Percentiles rank a stretch among this genome's conserved stretches.
These are phyloP conservation scores for Phytopythium cucurbitacearum DNA, from an alignment of 352 stramenopile species.

Conservation along the genomic window DNA sequence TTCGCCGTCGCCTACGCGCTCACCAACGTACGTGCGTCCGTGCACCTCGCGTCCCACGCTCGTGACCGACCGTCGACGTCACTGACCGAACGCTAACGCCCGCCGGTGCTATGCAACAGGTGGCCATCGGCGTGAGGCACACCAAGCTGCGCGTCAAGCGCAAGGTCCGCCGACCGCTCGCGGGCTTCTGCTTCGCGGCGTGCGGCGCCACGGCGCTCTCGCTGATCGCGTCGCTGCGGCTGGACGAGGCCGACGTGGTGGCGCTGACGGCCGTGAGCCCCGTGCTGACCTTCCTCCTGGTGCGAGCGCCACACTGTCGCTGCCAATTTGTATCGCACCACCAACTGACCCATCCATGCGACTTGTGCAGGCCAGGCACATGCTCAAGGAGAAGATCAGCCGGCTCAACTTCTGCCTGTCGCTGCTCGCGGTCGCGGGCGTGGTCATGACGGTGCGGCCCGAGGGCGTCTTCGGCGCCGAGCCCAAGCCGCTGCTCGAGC, in stretches of 20 bases:
- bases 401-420: constrained; percentile 24
- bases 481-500: constrained; percentile 15
- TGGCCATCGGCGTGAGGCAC: constrained; percentile 26
- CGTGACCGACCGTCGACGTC: neutral
- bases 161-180: constrained; percentile 28
- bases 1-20: constrained; percentile 47
- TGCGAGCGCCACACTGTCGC: constrained; percentile 6
- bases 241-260: constrained; percentile 59
- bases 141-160: constrained; percentile 28
- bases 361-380: constrained; percentile 21
- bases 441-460: constrained; percentile 40
- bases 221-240: constrained; percentile 52
- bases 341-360: neutral
- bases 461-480: constrained; percentile 41
- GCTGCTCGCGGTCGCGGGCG: constrained; percentile 37
- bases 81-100: neutral
- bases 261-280: constrained; percentile 65
- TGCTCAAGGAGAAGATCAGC: constrained; percentile 40
- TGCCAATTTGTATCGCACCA: neutral
- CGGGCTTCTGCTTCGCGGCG: constrained; percentile 33
- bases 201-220: constrained; percentile 38
- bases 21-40: constrained; percentile 29
- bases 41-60: neutral
- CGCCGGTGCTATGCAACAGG: constrained; percentile 10
- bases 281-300: constrained; percentile 55